Evolutionary conservation across 164 flowering plant species (phyloP), one percentile per base, ranked within the genome.

Genomic region (Berberis vulgaris): DNA sequence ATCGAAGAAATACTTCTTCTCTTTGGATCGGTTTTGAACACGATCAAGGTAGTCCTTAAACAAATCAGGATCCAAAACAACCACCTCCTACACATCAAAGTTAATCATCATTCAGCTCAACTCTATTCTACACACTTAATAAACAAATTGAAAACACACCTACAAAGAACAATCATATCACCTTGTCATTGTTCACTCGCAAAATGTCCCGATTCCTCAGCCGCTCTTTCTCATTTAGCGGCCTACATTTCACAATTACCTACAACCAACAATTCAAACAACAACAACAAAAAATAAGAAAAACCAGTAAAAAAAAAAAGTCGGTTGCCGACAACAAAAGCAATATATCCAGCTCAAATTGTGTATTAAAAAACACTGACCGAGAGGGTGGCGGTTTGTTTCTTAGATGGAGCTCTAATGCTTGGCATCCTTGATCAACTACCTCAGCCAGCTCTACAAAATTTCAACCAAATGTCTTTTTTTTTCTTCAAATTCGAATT

Each of bases 221-320:
- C 10, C 74, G 63, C 43, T 85, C 94, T 71, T 67, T 74, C 73
- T 54, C 77, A 39, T 80, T 73, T 54, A 83, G 74, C 7, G 89
- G 94, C 75, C 97, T 76, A 68, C 97, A 91, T 80, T 87, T 91
- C 12, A 91, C 87, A 39, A 88, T 90, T 68, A 91, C 96, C 97
- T 91, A 72, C 2, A 59, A 45, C 7, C 12, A 49, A 72, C n/a
- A 49, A 69, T 8, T n/a, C 56, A 6, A 9, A 54, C 49, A 2
- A 46, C 10, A 4, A 52, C 5, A 59, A 53, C 58, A 64, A 7
- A 57, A 45, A 60, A 43, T 38, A 60, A 59, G 47, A 41, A 9
- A 64, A 57, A 42, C 10, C 40, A 59, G 10, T 7, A 47, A 47
- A 7, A 56, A n/a, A 56, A n/a, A 5, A 9, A 49, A 49, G 2